Base-by-base conservation (phyloP, 495 filamentous ascomycete genomes). In the Podospora pseudoanserina region DNA sequence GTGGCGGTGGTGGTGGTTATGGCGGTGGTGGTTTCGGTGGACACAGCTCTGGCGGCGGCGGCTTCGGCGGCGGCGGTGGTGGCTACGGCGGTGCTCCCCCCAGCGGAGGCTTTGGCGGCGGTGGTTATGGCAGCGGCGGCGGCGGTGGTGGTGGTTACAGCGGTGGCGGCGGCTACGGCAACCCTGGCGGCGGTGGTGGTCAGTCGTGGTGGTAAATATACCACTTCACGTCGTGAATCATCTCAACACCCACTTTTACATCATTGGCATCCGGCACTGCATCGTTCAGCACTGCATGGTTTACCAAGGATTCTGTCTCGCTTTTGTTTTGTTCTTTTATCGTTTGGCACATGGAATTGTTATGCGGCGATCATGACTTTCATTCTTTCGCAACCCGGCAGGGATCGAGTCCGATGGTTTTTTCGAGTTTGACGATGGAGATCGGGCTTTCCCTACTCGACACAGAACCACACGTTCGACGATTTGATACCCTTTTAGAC, bases 181-280 rank as follows among this genome's bases (percentile, higher is more conserved):
- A 96, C 82, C 92, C 92, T 67, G 89, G 90, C 65, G 92, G 92
- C 73, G 83, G 89, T 72, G 90, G 89, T 67, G 91, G 90, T 72
- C 90, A 91, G 78, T 92, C 88, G 71, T 99, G 95, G 95, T 99
- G 94, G 95, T 97, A 97, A 63, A 63, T 27, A 32, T 28, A 61
- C n/a, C 30, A 30, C 30, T 61, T 61, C 26, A 23, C 26, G 19
- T 59, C 60, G 30, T 1, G 30, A 27, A 77, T 61, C 72, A 69
- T 64, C 56, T 67, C 67, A 65, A 64, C 63, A 64, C 60, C 71
- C 72, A 56, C 74, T 66, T 66, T 67, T 6, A 20, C 39, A 65
- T 23, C 56, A 34, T 61, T 27, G 62, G 67, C 60, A 60, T 34
- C 32, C 59, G 20, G 7, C 59, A 32, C 7, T 27, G 28, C 28